Conservation (phyloP, 2,329 filamentous ascomycete genomes). For the Xylaria arbuscula region DNA sequence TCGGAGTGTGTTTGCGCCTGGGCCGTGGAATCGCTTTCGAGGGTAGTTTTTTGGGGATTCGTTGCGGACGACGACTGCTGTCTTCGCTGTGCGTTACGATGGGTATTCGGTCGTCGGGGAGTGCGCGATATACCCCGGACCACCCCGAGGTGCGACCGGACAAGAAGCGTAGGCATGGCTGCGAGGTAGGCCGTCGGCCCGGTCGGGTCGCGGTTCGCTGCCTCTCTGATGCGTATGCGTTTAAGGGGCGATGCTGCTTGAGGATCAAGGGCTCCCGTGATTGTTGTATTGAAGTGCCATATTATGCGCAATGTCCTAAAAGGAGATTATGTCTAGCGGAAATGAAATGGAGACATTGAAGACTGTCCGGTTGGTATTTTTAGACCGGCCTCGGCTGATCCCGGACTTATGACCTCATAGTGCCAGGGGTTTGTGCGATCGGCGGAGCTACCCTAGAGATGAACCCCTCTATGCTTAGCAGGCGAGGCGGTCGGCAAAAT, state of each 20-base stretch:
- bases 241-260: neutral
- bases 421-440: neutral
- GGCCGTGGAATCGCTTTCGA: constrained; percentile 16
- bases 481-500: too few species aligned
- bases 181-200: neutral
- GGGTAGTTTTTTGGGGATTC: neutral
- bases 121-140: constrained; percentile 29
- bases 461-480: too few species aligned
- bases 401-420: constrained; percentile 15
- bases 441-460: constrained; percentile 10
- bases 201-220: neutral
- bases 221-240: neutral
- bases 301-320: neutral
- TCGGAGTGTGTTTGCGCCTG: neutral
- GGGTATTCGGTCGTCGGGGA: constrained; percentile 32
- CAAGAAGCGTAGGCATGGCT: constrained; percentile 31
- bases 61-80: constrained; percentile 39
- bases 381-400: constrained; percentile 11
- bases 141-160: constrained; percentile 38
- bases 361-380: constrained; percentile 28
- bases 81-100: constrained; percentile 34
- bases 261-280: neutral
- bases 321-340: neutral
- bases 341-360: constrained; percentile 7
- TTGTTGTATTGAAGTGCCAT: constrained; percentile 9